Evolutionary conservation across 139 green algal genomes (phyloP).

Genomic region (Chlorella sp.): DNA sequence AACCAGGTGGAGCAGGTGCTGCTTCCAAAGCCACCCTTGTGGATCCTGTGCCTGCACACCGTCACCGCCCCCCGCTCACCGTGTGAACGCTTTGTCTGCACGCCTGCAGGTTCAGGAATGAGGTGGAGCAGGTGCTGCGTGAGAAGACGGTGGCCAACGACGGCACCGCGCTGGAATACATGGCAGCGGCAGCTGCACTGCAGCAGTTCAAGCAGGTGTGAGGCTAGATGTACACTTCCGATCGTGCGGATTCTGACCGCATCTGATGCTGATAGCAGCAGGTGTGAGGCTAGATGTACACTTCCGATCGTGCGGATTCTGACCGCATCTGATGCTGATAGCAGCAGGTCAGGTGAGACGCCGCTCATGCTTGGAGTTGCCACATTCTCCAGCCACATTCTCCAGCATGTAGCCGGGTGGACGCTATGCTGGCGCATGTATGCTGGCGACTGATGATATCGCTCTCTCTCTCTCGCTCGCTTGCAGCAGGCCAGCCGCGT

Average conservation of each 20-base stretch:
- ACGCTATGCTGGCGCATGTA: no score
- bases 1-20: constrained; percentile 8
- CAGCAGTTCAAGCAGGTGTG: constrained; percentile 16
- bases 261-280: background rate
- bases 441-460: no score
- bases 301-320: background rate
- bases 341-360: background rate
- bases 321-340: background rate
- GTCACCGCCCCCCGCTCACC: no score
- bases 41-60: no score
- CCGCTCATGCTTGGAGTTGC: background rate
- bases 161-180: constrained; percentile 2
- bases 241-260: background rate
- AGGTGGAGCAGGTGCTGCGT: constrained; percentile 5
- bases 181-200: background rate
- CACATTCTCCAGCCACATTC: background rate
- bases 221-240: background rate
- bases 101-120: constrained; percentile 1
- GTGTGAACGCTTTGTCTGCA: no score
- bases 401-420: background rate
- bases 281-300: background rate
- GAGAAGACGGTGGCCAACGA: constrained; percentile 6
- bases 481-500: no score
- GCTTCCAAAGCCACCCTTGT: no score
- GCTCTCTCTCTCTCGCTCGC: no score